Evolutionary conservation across 2,329 filamentous ascomycete species (phyloP).

Genomic region (Endothia cerciana): DNA sequence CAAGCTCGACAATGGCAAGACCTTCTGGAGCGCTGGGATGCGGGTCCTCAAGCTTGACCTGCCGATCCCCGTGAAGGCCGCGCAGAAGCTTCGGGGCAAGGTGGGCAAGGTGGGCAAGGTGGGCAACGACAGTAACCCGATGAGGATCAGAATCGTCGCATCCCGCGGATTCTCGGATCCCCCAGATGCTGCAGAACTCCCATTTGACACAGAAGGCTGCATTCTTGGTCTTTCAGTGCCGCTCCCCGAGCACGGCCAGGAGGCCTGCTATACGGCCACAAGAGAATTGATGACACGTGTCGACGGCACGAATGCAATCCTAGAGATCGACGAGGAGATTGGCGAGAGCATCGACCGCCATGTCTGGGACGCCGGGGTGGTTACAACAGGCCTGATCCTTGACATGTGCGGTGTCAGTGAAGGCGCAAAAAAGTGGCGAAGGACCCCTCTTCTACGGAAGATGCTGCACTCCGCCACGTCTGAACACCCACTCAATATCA

Average conservation of each 20-base stretch:
- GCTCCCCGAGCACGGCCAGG: constrained; percentile 30
- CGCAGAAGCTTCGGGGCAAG: not conserved
- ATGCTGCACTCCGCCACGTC: constrained; percentile 35
- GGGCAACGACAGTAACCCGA: constrained; percentile 19
- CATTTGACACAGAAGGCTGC: constrained; percentile 38
- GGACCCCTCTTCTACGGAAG: constrained; percentile 35
- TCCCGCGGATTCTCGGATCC: constrained; percentile 17
- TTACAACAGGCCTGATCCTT: constrained; percentile 43
- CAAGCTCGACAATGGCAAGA: constrained; percentile 1
- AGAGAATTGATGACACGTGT: constrained; percentile 41
- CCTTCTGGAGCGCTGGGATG: constrained; percentile 40
- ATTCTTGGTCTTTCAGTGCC: constrained; percentile 50
- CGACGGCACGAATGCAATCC: constrained; percentile 30
- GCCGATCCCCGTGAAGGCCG: constrained; percentile 30
- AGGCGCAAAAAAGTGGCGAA: constrained; percentile 1
- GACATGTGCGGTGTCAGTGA: constrained; percentile 18
- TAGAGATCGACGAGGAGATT: constrained; percentile 55
- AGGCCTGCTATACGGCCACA: constrained; percentile 34
- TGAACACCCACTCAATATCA: constrained; percentile 42
- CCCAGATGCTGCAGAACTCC: constrained; percentile 33
- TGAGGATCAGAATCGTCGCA: constrained; percentile 35
- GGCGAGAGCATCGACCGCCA: constrained; percentile 64
- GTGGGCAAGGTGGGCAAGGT: too few relatives aligned
- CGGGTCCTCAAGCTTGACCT: constrained; percentile 43
- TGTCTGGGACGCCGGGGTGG: constrained; percentile 61